Percentiles rank a stretch among this genome's conserved stretches.
Conservation (phyloP, 176 grass and related monocot genomes). For the Juncus inflexus region DNA sequence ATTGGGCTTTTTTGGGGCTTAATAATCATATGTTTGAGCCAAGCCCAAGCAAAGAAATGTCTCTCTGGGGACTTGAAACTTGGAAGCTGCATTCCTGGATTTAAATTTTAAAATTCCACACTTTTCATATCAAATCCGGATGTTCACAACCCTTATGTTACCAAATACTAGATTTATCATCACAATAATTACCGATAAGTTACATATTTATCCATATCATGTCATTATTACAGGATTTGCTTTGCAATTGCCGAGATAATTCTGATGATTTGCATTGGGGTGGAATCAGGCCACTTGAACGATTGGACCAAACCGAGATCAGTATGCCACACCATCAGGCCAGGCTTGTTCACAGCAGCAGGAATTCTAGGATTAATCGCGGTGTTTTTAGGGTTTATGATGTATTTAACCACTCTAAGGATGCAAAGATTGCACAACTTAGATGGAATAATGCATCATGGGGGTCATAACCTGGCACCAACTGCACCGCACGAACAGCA, state of each 20-base stretch:
- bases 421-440: constrained; percentile 31
- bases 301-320: constrained; percentile 61
- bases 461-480: not conserved
- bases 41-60: no score
- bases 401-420: constrained; percentile 60
- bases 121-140: no score
- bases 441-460: constrained; percentile 31
- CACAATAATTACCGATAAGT: no score
- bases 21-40: no score
- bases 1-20: no score
- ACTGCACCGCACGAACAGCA: constrained; percentile 11
- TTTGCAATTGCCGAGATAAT: constrained; percentile 83
- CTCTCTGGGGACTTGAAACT: no score
- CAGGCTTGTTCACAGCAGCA: constrained; percentile 64
- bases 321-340: constrained; percentile 63
- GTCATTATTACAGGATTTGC: constrained; percentile 50
- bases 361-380: constrained; percentile 79
- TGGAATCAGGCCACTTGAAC: constrained; percentile 73
- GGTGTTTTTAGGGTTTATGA: constrained; percentile 71
- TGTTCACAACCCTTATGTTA: no score
- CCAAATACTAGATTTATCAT: no score
- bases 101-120: no score
- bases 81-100: no score
- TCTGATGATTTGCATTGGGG: constrained; percentile 76
- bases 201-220: no score